A percentile compares a stretch with the other conserved stretches of the same genome.
Evolutionary conservation across 805 yeast species (phyloP).

Genomic region (Pichia exigua): DNA sequence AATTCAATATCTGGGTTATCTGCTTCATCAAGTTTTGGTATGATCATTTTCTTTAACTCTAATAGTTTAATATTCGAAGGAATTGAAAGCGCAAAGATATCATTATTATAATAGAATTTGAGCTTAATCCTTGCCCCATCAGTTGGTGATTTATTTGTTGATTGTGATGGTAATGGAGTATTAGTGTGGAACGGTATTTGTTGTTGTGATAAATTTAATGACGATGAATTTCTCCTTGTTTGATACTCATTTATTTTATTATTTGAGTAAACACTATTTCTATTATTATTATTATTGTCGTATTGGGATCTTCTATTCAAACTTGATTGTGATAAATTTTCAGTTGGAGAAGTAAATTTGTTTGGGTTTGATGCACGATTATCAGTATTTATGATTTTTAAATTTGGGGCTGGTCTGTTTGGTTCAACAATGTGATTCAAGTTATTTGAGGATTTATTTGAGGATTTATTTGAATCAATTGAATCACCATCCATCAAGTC

Average conservation of each 20-base stretch:
- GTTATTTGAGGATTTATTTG: slow-evolving; percentile 9
- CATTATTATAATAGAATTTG: slow-evolving; percentile 73
- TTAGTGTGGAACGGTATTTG: background rate
- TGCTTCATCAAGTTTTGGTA: slow-evolving; percentile 27
- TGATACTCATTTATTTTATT: slow-evolving; percentile 18
- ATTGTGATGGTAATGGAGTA: background rate
- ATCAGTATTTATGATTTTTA: slow-evolving; percentile 21
- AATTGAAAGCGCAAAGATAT: slow-evolving; percentile 61
- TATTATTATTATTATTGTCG: slow-evolving; percentile 22
- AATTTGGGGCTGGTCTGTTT: slow-evolving; percentile 25
- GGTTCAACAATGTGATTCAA: slow-evolving; percentile 20
- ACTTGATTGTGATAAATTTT: slow-evolving; percentile 39
- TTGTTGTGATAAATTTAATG: background rate
- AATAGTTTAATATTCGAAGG: slow-evolving; percentile 17
- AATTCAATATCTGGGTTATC: slow-evolving; percentile 19
- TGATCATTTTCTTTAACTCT: slow-evolving; percentile 21
- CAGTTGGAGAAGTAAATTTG: slow-evolving; percentile 15
- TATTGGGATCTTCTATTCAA: slow-evolving; percentile 49
- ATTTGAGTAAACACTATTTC: slow-evolving; percentile 14
- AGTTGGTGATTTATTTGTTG: slow-evolving; percentile 10
- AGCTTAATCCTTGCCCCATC: slow-evolving; percentile 42
- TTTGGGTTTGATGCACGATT: slow-evolving; percentile 9
- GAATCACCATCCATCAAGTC: slow-evolving; percentile 55
- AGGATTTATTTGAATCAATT: slow-evolving; percentile 5
- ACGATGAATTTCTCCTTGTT: slow-evolving; percentile 6